phyloP scores from a whole-genome alignment of 768 basidiomycete genomes.

The Suillus sp. region DNA sequence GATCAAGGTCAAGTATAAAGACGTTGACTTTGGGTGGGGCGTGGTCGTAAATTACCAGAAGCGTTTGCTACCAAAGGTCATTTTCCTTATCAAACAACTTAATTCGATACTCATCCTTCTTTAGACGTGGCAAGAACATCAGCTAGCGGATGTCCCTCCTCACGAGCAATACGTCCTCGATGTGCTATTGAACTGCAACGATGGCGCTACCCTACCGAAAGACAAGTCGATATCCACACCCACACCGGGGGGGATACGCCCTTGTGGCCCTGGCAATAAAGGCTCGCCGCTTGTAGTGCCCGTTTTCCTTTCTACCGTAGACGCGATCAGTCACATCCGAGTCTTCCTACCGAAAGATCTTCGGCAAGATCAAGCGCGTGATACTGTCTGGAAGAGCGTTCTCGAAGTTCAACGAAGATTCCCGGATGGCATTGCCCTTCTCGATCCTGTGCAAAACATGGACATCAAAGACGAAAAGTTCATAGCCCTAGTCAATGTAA shows the following conservation, averaged over 20 bases:
- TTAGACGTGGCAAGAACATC: slow-evolving; percentile 68
- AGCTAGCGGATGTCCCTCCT: slow-evolving; percentile 65
- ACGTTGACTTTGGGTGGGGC: slow-evolving; percentile 96
- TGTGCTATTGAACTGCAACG: slow-evolving; percentile 81
- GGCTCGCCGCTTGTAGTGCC: slow-evolving; percentile 87
- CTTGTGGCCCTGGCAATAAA: slow-evolving; percentile 70
- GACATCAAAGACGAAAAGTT: slow-evolving; percentile 95
- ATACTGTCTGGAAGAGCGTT: slow-evolving; percentile 88
- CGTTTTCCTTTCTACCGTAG: slow-evolving; percentile 82
- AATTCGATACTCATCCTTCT: neutral
- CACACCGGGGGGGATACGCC: slow-evolving; percentile 71
- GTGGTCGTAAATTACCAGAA: slow-evolving; percentile 92
- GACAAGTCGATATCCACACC: slow-evolving; percentile 55
- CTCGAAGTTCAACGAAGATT: slow-evolving; percentile 90
- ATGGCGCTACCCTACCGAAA: slow-evolving; percentile 61
- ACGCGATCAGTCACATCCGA: slow-evolving; percentile 84
- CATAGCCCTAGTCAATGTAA: slow-evolving; percentile 78
- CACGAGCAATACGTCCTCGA: slow-evolving; percentile 94
- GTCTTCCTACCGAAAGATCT: slow-evolving; percentile 91
- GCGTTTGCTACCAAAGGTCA: slow-evolving; percentile 77
- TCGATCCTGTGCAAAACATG: slow-evolving; percentile 96
- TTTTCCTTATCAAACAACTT: slow-evolving; percentile 13
- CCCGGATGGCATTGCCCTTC: slow-evolving; percentile 79
- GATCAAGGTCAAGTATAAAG: slow-evolving; percentile 87
- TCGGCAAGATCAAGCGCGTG: slow-evolving; percentile 70